A percentile compares a stretch with the other conserved stretches of the same genome.
Conservation (phyloP, 257 asterid species). For the Solanum okadae region DNA sequence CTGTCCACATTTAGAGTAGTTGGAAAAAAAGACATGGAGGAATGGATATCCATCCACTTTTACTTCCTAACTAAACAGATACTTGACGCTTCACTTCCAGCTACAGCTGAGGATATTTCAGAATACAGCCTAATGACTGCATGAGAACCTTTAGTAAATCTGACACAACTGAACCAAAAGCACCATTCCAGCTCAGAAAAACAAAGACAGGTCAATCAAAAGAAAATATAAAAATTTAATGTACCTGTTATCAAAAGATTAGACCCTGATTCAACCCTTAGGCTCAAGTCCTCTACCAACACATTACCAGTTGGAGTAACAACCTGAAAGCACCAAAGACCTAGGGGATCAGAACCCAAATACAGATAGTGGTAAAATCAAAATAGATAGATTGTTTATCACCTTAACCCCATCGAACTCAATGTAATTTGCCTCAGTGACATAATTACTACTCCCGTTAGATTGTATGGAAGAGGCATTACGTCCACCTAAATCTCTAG, state of each 20-base stretch:
- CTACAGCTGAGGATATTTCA: not conserved
- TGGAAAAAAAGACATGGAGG: not conserved
- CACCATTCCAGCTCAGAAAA: not conserved
- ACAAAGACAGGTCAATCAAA: not conserved
- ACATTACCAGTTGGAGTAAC: conserved; percentile 98
- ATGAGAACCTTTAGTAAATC: not conserved
- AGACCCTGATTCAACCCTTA: conserved; percentile 93
- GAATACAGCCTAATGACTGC: not conserved
- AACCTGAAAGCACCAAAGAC: conserved; percentile 44
- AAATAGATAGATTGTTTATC: conserved; percentile 4
- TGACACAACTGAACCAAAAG: not conserved
- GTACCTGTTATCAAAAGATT: conserved; percentile 97
- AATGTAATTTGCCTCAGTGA: conserved; percentile 90
- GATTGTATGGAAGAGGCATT: conserved; percentile 63
- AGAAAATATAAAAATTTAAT: conserved; percentile 1
- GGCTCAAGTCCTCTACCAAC: conserved; percentile 76
- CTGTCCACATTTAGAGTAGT: not conserved
- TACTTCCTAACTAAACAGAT: not conserved
- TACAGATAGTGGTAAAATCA: conserved; percentile 4
- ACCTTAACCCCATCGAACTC: conserved; percentile 95
- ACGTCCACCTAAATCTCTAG: conserved; percentile 65
- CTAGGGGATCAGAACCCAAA: conserved; percentile 22
- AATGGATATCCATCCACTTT: not conserved
- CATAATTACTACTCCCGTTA: conserved; percentile 79
- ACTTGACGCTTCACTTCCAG: not conserved